Evolutionary conservation across 2,329 filamentous ascomycete genomes (phyloP).

Genomic region (Paraphoma sp.): DNA sequence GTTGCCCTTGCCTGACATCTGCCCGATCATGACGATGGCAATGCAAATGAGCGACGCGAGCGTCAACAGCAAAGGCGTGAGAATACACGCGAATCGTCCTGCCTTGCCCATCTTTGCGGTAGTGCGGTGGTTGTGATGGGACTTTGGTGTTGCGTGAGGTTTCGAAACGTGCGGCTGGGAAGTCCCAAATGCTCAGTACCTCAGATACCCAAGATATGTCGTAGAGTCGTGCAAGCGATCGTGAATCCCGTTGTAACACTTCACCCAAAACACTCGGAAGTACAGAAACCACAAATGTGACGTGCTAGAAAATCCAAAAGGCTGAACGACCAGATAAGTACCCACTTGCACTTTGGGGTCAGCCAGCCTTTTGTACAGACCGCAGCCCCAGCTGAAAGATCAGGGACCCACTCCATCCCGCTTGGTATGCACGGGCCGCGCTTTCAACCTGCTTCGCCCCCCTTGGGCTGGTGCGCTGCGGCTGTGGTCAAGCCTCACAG

Average conservation of each 20-base stretch:
- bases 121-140: conserved; percentile 3
- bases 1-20: conserved; percentile 55
- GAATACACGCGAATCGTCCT: conserved; percentile 85
- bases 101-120: conserved; percentile 68
- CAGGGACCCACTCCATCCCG: conserved; percentile 4
- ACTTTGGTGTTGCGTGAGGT: not conserved
- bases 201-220: not conserved
- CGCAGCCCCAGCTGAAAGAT: conserved; percentile 5
- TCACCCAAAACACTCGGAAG: not conserved
- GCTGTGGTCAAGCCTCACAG: conserved; percentile 6
- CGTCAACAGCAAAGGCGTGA: conserved; percentile 83
- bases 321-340: not conserved
- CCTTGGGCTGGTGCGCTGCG: not conserved
- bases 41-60: conserved; percentile 76
- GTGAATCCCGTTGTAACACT: not conserved
- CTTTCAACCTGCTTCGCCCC: conserved; percentile 1
- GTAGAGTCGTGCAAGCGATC: not conserved
- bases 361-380: conserved; percentile 9
- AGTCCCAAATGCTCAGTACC: not conserved
- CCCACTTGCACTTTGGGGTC: not conserved
- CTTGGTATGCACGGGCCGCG: not conserved
- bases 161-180: conserved; percentile 12
- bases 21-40: conserved; percentile 63
- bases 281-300: not conserved
- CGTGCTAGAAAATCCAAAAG: not conserved